Conservation (phyloP, 2,329 filamentous ascomycete species). For the Emericellopsis atlantica region DNA sequence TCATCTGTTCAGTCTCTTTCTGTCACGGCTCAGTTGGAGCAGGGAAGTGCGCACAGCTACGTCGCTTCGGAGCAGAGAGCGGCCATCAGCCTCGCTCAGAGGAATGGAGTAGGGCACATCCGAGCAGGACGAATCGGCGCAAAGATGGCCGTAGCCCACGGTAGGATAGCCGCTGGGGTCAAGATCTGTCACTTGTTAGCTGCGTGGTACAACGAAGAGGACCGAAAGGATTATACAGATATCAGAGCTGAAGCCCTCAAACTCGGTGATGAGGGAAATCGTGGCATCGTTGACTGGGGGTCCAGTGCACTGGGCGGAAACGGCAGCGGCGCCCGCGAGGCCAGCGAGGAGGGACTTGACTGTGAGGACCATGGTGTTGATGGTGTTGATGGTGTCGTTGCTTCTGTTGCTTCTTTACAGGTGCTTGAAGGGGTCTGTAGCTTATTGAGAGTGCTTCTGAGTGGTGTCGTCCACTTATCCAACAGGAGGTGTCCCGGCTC, state of each 20-base stretch:
- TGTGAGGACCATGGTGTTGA: neutral
- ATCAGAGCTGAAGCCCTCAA: conserved; percentile 4
- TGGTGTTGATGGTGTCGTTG: neutral
- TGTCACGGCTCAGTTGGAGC: neutral
- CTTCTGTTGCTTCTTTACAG: neutral
- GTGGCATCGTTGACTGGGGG: conserved; percentile 4
- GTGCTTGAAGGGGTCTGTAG: neutral
- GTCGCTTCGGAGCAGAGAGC: conserved; percentile 24
- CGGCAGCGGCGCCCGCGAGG: conserved; percentile 2
- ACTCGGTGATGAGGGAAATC: conserved; percentile 4
- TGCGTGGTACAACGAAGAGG: no score
- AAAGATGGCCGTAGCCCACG: conserved; percentile 38
- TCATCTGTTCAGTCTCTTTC: neutral
- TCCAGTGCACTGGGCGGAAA: conserved; percentile 3
- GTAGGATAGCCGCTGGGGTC: conserved; percentile 33
- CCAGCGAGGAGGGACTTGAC: conserved; percentile 2
- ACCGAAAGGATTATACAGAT: conserved; percentile 2
- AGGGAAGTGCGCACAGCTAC: conserved; percentile 8
- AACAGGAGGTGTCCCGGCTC: neutral
- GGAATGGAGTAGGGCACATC: conserved; percentile 33
- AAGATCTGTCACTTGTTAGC: conserved; percentile 8
- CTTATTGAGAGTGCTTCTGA: no score
- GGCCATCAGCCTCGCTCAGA: conserved; percentile 24
- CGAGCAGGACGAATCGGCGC: conserved; percentile 23
- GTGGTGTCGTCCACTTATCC: no score